Conservation (phyloP, 345 rosid species). For the Raphanus raphanistrum region DNA sequence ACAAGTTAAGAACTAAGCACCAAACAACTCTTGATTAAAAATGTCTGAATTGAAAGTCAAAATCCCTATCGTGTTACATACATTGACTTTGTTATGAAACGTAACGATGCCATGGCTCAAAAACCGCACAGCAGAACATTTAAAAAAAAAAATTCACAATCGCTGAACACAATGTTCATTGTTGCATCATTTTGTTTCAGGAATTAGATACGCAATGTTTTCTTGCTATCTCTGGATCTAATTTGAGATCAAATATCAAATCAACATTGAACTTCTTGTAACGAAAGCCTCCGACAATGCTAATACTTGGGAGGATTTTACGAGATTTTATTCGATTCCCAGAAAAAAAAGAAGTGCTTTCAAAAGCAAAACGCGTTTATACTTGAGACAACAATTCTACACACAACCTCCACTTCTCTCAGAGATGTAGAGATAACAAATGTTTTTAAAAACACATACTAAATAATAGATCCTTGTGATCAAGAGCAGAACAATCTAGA, state of each 20-base stretch:
- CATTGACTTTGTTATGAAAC: slow-evolving; percentile 1
- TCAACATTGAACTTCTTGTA: slow-evolving; percentile 26
- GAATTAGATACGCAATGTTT: slow-evolving; percentile 15
- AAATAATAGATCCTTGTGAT: no score
- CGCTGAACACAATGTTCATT: neutral
- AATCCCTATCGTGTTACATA: neutral
- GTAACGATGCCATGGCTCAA: neutral
- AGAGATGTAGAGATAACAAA: no score
- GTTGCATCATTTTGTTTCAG: slow-evolving; percentile 8
- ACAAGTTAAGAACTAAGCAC: slow-evolving; percentile 11
- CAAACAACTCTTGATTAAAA: slow-evolving; percentile 9
- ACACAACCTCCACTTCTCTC: no score
- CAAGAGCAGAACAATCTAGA: no score
- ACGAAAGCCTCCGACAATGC: neutral
- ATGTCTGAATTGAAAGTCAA: slow-evolving; percentile 25
- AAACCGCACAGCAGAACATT: slow-evolving; percentile 11
- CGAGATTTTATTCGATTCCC: no score
- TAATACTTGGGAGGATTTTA: no score
- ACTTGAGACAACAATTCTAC: no score
- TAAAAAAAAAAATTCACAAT: slow-evolving; percentile 13
- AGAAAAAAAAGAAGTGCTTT: neutral
- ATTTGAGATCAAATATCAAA: slow-evolving; percentile 33
- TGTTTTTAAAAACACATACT: no score
- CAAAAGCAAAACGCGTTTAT: slow-evolving; percentile 20
- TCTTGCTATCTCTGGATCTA: slow-evolving; percentile 17